These are phyloP conservation scores for Diddensiella transvaalensis DNA, from an alignment of 805 yeast species.

Conservation along the genomic window DNA sequence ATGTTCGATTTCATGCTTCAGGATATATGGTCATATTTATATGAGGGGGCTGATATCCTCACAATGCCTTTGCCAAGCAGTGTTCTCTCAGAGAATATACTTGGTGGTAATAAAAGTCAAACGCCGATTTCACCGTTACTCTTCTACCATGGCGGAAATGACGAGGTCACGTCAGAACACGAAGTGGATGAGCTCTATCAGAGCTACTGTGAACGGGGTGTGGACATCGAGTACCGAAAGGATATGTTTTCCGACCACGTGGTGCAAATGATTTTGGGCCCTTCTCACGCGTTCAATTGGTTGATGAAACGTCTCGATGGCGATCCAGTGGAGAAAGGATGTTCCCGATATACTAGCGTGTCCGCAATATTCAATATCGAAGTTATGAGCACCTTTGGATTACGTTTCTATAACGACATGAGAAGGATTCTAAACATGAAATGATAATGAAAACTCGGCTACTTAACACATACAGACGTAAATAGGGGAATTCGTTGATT, in stretches of 20 bases:
- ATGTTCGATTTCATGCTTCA: neutral
- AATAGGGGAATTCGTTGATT: no score
- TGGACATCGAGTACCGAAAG: neutral
- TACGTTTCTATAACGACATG: neutral
- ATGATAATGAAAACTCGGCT: no score
- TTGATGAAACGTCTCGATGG: neutral
- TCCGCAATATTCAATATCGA: neutral
- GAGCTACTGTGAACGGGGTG: neutral
- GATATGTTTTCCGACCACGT: neutral
- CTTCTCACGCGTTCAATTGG: neutral
- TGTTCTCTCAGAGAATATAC: neutral
- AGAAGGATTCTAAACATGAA: neutral
- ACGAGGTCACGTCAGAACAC: neutral
- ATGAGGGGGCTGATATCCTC: neutral
- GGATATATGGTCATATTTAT: neutral
- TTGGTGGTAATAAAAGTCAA: neutral
- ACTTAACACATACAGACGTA: no score
- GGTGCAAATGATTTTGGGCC: neutral
- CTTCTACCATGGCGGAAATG: neutral
- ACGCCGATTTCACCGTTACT: neutral
- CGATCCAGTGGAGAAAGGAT: neutral
- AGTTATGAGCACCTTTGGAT: neutral
- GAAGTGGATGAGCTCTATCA: neutral
- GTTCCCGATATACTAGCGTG: neutral
- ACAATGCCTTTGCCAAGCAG: neutral